These are phyloP conservation scores for Pseudozyma sp. DNA, from an alignment of 1,284 basidiomycete genomes.

Conservation along the genomic window DNA sequence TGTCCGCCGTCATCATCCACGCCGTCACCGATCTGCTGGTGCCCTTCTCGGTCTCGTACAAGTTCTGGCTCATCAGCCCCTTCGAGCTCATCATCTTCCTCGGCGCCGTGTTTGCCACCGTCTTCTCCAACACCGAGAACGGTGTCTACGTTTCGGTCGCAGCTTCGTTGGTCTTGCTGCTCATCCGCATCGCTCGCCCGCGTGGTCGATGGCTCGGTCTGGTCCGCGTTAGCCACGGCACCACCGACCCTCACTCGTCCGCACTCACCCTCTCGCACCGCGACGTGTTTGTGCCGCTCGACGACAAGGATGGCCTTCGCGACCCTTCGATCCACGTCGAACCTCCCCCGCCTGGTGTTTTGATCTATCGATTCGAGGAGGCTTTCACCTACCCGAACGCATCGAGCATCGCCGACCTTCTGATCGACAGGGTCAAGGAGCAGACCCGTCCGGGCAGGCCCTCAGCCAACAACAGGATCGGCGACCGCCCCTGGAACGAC, in stretches of 20 bases:
- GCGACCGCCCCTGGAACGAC: constrained; percentile 94
- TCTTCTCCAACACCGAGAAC: constrained; percentile 78
- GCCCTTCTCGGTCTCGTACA: constrained; percentile 85
- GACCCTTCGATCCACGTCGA: constrained; percentile 80
- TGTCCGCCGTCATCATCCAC: constrained; percentile 95
- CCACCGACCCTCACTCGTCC: constrained; percentile 28
- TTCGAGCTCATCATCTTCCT: constrained; percentile 91
- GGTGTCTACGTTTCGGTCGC: constrained; percentile 92
- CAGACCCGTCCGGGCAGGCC: constrained; percentile 77
- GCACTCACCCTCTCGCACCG: constrained; percentile 48
- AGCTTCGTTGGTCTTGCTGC: constrained; percentile 83
- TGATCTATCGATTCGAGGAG: constrained; percentile 94
- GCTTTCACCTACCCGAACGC: constrained; percentile 94
- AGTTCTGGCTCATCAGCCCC: constrained; percentile 93
- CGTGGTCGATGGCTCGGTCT: constrained; percentile 90
- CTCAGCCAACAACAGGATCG: constrained; percentile 14
- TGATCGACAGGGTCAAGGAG: constrained; percentile 84
- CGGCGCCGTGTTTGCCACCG: constrained; percentile 86
- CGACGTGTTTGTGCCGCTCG: constrained; percentile 85
- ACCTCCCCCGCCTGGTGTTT: constrained; percentile 84
- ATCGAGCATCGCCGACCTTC: constrained; percentile 79
- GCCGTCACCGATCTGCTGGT: constrained; percentile 88
- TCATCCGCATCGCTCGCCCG: constrained; percentile 90
- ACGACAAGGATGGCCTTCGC: constrained; percentile 73
- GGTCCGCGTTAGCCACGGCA: constrained; percentile 71